phyloP scores from a whole-genome alignment of 2,329 filamentous ascomycete species.

The Metarhizium anisopliae region DNA sequence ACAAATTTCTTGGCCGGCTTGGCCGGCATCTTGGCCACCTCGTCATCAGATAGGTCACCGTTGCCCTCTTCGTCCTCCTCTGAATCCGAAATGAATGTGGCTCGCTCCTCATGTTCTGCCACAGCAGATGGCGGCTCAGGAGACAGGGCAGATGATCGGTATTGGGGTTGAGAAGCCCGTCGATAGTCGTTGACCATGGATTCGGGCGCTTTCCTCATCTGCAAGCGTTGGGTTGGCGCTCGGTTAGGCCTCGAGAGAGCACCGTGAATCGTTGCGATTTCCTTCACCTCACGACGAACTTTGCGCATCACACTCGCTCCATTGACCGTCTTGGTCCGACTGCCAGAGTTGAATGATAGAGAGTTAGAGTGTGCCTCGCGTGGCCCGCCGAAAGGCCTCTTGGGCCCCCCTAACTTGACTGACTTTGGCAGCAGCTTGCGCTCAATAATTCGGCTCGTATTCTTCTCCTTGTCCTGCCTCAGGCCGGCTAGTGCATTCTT shows the following conservation, averaged over 20 bases:
- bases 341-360: conserved; percentile 37
- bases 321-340: conserved; percentile 41
- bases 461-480: conserved; percentile 46
- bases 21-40: not conserved
- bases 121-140: conserved; percentile 14
- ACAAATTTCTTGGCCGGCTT: conserved; percentile 6
- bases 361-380: conserved; percentile 21
- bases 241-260: conserved; percentile 28
- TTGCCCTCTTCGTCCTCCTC: conserved; percentile 19
- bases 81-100: conserved; percentile 32
- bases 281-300: conserved; percentile 46
- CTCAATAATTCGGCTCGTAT: conserved; percentile 49
- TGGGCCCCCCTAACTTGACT: conserved; percentile 21
- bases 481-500: conserved; percentile 48
- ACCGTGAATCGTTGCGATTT: conserved; percentile 40
- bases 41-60: conserved; percentile 1
- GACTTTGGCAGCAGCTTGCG: conserved; percentile 34
- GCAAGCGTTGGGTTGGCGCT: conserved; percentile 21
- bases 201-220: conserved; percentile 39
- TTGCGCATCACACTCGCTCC: conserved; percentile 47
- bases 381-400: conserved; percentile 17
- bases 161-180: conserved; percentile 30
- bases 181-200: conserved; percentile 46
- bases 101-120: conserved; percentile 23
- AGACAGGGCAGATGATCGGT: conserved; percentile 16